Conservation (phyloP, 2,329 filamentous ascomycete species). For the Nigrospora osmanthi region DNA sequence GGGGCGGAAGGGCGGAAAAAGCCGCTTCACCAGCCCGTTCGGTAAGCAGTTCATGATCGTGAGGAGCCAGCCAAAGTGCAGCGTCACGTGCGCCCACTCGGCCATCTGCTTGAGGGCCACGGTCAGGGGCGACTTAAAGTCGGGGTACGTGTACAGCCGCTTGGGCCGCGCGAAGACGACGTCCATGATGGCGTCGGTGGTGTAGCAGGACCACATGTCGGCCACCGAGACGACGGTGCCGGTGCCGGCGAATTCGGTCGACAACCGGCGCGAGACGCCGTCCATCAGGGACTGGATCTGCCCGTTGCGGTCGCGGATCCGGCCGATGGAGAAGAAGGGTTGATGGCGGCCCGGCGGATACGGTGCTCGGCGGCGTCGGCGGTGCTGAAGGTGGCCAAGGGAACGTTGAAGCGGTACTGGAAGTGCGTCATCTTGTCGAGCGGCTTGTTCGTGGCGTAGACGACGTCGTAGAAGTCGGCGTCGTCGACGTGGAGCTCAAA, state of each 20-base stretch:
- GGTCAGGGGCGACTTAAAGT: not conserved
- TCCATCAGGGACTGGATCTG: slow-evolving; percentile 5
- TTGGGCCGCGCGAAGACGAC: not conserved
- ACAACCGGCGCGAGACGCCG: slow-evolving; percentile 3
- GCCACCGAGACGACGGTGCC: not conserved
- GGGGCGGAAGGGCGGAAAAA: not conserved
- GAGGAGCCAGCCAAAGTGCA: not conserved
- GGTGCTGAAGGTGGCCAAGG: slow-evolving; percentile 7
- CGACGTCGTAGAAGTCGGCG: slow-evolving; percentile 2
- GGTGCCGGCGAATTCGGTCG: not conserved
- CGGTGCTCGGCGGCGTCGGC: slow-evolving; percentile 6
- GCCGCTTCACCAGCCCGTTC: not conserved
- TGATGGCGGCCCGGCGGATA: slow-evolving; percentile 7
- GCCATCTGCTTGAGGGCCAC: not conserved
- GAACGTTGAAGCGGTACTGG: slow-evolving; percentile 5
- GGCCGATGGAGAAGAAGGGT: slow-evolving; percentile 20
- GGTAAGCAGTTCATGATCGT: not conserved
- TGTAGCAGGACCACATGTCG: not conserved
- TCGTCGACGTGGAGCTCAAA: slow-evolving; percentile 1
- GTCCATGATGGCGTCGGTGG: not conserved
- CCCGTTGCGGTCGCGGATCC: slow-evolving; percentile 3
- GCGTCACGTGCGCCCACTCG: not conserved
- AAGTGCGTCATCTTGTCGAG: slow-evolving; percentile 6
- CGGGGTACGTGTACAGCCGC: not conserved
- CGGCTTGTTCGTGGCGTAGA: slow-evolving; percentile 1